Base-by-base conservation (phyloP, 768 basidiomycete genomes). In the Leccinum subtestaceum region DNA sequence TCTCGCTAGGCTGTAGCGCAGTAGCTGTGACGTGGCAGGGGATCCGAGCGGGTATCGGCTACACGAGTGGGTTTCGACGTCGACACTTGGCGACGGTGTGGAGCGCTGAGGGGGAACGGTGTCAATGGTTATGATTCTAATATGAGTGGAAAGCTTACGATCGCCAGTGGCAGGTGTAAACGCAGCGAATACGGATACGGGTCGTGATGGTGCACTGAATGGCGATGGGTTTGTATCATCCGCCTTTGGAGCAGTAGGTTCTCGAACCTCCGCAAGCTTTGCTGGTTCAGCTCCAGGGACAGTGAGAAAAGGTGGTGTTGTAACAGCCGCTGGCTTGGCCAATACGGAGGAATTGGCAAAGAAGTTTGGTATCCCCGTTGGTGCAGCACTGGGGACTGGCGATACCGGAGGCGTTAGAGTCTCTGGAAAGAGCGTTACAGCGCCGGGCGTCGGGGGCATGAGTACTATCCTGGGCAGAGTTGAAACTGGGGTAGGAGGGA, bases 291-390 rank as follows among this genome's bases (percentile, higher is more conserved):
- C 48, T 38, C 64, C 68, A 53, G 63, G 23, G 5, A 25, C 40
- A 46, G 55, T 23, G n/a, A 76, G 65, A 21, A 78, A 53, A 23
- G 68, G 56, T 11, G 56, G 59, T 1, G 63, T 40, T 27, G 60
- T 54, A 40, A 50, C 56, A 15, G 59, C 45, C 7, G 70, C 61
- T 52, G 77, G 71, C 61, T 80, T 82, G 13, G 77, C 67, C 58
- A 83, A 72, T 21, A 77, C 60, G 21, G 81, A 73, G 1, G 86
- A 84, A 48, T 64, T 79, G 27, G 82, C 77, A 58, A 90, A 90
- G 70, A 90, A 88, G 69, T 88, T 82, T 8, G 87, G 87, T 36
- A 87, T 68, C 5, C 75, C 69, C 15, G 54, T 54, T 6, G 58
- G 21, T 46, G 58, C 17, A 27, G 36, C 27, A 49, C 56, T 17